A percentile compares a stretch with the other conserved stretches of the same genome.
These are phyloP conservation scores for Backusella australiensis DNA, from an alignment of 192 early-diverging fungal genomes.

Conservation along the genomic window DNA sequence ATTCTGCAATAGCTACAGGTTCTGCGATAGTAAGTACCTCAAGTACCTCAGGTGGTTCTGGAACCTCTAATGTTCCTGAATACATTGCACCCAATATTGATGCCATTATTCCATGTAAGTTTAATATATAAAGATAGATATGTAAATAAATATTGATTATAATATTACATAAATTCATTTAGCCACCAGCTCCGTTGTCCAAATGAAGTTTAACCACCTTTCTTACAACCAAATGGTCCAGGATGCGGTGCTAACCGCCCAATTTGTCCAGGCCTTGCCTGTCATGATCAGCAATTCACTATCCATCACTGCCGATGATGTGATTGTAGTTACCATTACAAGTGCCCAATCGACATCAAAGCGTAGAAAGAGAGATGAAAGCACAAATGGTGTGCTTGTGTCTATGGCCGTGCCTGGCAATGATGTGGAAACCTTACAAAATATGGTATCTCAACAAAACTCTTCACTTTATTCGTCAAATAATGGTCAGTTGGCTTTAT, in stretches of 20 bases:
- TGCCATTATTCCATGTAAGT: slow-evolving; percentile 21
- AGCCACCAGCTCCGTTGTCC: slow-evolving; percentile 4
- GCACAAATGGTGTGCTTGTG: slow-evolving; percentile 19
- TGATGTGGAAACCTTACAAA: slow-evolving; percentile 9
- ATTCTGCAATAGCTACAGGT: not conserved
- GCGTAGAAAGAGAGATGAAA: not conserved
- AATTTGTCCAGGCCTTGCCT: slow-evolving; percentile 29
- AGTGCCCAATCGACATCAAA: not conserved
- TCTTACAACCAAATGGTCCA: slow-evolving; percentile 30
- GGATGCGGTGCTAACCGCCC: slow-evolving; percentile 27
- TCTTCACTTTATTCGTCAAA: slow-evolving; percentile 10
- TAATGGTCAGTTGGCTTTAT: slow-evolving; percentile 22
- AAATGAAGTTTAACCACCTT: slow-evolving; percentile 25
- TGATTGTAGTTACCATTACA: slow-evolving; percentile 30
- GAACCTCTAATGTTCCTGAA: slow-evolving; percentile 12
- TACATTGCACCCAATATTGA: slow-evolving; percentile 30
- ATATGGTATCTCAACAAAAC: not conserved
- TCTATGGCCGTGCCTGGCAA: slow-evolving; percentile 27
- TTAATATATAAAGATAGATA: not conserved
- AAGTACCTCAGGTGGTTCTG: not conserved
- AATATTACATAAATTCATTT: not conserved
- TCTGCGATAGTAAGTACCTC: not conserved
- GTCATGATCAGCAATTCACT: slow-evolving; percentile 14
- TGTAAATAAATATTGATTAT: not conserved
- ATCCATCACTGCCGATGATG: slow-evolving; percentile 16